Percentiles rank a stretch among this genome's conserved stretches.
Conservation (phyloP, 768 basidiomycete genomes). For the Trichaptum fuscoviolaceum region DNA sequence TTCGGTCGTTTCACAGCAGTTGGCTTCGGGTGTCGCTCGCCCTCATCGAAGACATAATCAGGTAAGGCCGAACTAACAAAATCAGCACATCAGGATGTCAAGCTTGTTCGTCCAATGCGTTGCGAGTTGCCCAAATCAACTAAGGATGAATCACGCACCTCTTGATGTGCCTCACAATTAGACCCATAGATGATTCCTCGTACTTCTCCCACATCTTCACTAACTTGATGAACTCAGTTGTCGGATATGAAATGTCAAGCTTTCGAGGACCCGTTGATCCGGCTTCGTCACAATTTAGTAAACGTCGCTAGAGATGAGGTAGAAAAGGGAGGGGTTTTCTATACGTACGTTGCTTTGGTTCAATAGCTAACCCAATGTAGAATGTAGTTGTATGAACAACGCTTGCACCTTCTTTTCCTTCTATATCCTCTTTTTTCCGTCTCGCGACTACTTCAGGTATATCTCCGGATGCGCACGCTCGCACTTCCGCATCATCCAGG, state of each 20-base stretch:
- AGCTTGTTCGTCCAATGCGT: background rate
- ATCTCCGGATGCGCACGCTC: constrained; percentile 83
- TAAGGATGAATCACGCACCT: constrained; percentile 42
- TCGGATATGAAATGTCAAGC: constrained; percentile 96
- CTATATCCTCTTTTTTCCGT: constrained; percentile 73
- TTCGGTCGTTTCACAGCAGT: constrained; percentile 71
- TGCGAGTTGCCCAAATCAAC: background rate
- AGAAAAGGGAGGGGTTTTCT: constrained; percentile 1
- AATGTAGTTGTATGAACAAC: constrained; percentile 95
- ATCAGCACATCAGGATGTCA: background rate
- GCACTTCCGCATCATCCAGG: constrained; percentile 80
- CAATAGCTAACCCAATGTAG: constrained; percentile 91
- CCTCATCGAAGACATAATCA: constrained; percentile 76
- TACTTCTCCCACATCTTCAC: constrained; percentile 96
- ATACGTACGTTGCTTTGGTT: constrained; percentile 80
- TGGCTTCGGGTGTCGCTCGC: constrained; percentile 66
- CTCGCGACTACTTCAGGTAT: constrained; percentile 65
- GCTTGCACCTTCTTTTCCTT: constrained; percentile 68
- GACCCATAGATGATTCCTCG: constrained; percentile 88
- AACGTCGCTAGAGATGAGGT: constrained; percentile 1
- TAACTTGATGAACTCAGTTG: constrained; percentile 88
- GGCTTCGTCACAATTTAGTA: constrained; percentile 39
- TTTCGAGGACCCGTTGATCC: constrained; percentile 72
- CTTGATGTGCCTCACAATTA: constrained; percentile 90
- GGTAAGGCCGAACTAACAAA: constrained; percentile 60